Percentiles rank a stretch among this genome's conserved stretches.
These are phyloP conservation scores for Podaxis mareebaensis DNA, from an alignment of 768 basidiomycete species.

Conservation along the genomic window DNA sequence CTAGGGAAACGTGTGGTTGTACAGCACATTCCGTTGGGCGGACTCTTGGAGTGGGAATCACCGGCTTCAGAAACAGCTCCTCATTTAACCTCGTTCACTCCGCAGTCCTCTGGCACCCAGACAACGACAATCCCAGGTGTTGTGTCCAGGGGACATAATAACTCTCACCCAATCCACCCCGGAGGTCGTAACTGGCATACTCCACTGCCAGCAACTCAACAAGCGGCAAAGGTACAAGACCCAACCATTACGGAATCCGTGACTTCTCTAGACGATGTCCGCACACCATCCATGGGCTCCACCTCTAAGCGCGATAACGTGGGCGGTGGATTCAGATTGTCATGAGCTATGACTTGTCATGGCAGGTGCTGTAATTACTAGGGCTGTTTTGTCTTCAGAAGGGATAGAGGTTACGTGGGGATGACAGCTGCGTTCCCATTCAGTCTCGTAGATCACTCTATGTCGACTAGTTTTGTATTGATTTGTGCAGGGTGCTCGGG, in stretches of 20 bases:
- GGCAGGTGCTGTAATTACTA: neutral
- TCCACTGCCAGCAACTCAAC: neutral
- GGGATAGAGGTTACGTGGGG: neutral
- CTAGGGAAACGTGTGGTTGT: slow-evolving; percentile 94
- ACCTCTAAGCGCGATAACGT: slow-evolving; percentile 10
- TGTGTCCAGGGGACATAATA: neutral
- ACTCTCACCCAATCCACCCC: neutral
- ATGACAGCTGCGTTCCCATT: neutral
- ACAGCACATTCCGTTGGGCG: slow-evolving; percentile 88
- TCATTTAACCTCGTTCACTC: slow-evolving; percentile 22
- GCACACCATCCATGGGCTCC: slow-evolving; percentile 3
- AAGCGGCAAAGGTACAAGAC: neutral
- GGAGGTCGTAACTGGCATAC: neutral
- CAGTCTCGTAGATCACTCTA: neutral
- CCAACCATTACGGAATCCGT: slow-evolving; percentile 1
- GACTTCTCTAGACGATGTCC: slow-evolving; percentile 1
- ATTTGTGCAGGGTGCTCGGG: neutral
- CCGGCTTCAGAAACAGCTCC: neutral
- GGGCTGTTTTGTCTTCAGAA: neutral
- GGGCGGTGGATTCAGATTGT: neutral
- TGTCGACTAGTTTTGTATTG: neutral
- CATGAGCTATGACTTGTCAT: neutral
- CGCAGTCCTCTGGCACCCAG: slow-evolving; percentile 39
- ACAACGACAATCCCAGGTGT: neutral
- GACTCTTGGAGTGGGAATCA: slow-evolving; percentile 67